phyloP scores from a whole-genome alignment of 164 flowering plant species.

The Warburgia ugandensis region DNA sequence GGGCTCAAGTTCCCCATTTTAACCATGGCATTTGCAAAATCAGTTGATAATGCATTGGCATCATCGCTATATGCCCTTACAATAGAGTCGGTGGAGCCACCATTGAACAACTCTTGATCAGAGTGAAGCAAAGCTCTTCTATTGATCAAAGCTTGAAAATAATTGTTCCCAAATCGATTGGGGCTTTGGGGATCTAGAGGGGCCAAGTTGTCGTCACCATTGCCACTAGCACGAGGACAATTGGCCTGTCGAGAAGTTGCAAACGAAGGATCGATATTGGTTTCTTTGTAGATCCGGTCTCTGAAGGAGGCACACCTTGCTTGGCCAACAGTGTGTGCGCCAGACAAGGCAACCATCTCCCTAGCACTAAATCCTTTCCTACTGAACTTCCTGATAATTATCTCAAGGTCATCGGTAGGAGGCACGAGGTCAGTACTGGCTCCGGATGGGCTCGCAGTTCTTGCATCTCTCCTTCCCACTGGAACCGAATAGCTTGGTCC shows the following conservation, averaged over 20 bases:
- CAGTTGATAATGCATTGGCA: conserved; percentile 9
- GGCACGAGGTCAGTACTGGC: conserved; percentile 29
- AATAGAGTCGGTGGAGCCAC: conserved; percentile 16
- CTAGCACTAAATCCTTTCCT: conserved; percentile 22
- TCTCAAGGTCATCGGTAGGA: conserved; percentile 12
- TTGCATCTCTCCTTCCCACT: conserved; percentile 42
- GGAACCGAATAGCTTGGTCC: conserved; percentile 33
- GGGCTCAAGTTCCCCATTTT: conserved; percentile 28
- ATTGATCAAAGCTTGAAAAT: conserved; percentile 20
- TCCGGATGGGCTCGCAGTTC: conserved; percentile 20
- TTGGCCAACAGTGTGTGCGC: conserved; percentile 44
- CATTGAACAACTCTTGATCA: conserved; percentile 29
- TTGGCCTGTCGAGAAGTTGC: conserved; percentile 13
- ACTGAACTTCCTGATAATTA: conserved; percentile 16
- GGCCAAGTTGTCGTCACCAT: conserved; percentile 21
- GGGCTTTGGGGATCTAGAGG: conserved; percentile 31
- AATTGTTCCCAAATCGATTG: conserved; percentile 20
- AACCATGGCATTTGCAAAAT: conserved; percentile 27
- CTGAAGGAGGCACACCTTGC: conserved; percentile 24
- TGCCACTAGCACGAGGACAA: conserved; percentile 18
- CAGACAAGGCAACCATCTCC: conserved; percentile 44
- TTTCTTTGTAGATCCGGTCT: conserved; percentile 27
- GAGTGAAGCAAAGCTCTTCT: conserved; percentile 30
- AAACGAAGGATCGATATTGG: conserved; percentile 29
- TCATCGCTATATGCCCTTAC: conserved; percentile 13